These are phyloP conservation scores for Hymenoscyphus occultus DNA, from an alignment of 2,329 filamentous ascomycete species.

Conservation along the genomic window DNA sequence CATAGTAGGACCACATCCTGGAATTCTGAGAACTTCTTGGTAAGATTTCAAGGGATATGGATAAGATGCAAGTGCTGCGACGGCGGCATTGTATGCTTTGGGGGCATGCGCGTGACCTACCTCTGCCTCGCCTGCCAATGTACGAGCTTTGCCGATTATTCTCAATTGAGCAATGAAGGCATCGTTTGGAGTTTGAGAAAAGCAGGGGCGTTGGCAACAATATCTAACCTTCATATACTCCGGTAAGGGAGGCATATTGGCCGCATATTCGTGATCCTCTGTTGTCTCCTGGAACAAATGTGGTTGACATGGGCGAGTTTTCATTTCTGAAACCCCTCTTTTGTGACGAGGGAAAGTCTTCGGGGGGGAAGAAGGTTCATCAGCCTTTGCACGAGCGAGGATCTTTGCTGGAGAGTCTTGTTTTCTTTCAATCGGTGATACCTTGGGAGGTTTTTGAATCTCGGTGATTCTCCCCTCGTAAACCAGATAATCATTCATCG, in stretches of 20 bases:
- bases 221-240: constrained; percentile 65
- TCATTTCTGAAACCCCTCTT: constrained; percentile 14
- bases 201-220: constrained; percentile 78
- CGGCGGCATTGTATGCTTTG: constrained; percentile 82
- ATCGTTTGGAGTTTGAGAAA: constrained; percentile 66
- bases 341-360: constrained; percentile 27
- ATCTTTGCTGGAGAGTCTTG: constrained; percentile 30
- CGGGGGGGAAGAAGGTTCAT: constrained; percentile 20
- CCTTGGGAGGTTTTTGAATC: background rate
- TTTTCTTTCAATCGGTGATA: background rate
- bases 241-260: constrained; percentile 61
- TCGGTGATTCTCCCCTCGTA: constrained; percentile 46
- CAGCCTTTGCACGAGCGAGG: constrained; percentile 31
- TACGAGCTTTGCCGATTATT: constrained; percentile 69
- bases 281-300: constrained; percentile 66
- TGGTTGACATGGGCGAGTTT: constrained; percentile 22
- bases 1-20: constrained; percentile 79
- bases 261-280: constrained; percentile 66
- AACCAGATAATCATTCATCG: constrained; percentile 50
- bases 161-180: constrained; percentile 71
- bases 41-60: constrained; percentile 45
- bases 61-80: constrained; percentile 81
- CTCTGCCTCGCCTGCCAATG: constrained; percentile 71
- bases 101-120: constrained; percentile 84
- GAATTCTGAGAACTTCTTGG: constrained; percentile 51